Evolutionary conservation across 306 rosid species (phyloP).

Genomic region (Ochetophila trinervis): DNA sequence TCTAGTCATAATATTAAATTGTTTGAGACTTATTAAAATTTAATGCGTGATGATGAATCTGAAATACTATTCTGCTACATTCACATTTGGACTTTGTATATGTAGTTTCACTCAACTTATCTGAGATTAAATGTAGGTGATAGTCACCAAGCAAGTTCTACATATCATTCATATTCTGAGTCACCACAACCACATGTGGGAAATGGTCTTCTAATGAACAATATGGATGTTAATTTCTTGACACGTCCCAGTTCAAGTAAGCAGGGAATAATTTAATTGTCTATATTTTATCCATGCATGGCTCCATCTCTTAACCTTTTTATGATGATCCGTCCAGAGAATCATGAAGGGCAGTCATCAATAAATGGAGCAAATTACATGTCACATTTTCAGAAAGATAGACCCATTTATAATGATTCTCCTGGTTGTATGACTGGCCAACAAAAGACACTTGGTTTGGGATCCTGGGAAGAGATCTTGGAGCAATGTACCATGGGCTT

Average conservation of each 20-base stretch:
- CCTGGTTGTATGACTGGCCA: constrained; percentile 31
- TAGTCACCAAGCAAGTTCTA: constrained; percentile 44
- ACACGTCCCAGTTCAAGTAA: constrained; percentile 35
- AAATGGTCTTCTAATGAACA: constrained; percentile 35
- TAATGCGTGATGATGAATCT: not conserved
- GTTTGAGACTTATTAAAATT: constrained; percentile 3
- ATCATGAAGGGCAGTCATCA: constrained; percentile 43
- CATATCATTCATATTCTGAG: constrained; percentile 31
- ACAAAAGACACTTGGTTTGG: constrained; percentile 43
- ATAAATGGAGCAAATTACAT: constrained; percentile 47
- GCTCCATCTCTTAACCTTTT: constrained; percentile 17
- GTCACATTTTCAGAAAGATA: constrained; percentile 43
- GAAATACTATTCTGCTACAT: not conserved
- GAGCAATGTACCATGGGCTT: constrained; percentile 44
- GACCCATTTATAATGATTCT: constrained; percentile 33
- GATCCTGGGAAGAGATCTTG: constrained; percentile 63
- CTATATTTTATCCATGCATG: not conserved
- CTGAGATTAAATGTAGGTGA: constrained; percentile 41
- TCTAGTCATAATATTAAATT: not conserved
- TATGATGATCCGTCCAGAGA: constrained; percentile 34
- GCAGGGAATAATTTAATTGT: not conserved
- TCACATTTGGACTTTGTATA: not conserved
- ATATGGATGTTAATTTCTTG: constrained; percentile 31
- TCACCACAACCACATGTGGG: constrained; percentile 30
- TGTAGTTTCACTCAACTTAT: constrained; percentile 16